A percentile compares a stretch with the other conserved stretches of the same genome.
Conservation (phyloP, 495 filamentous ascomycete species). For the Hypoxylon trugodes region DNA sequence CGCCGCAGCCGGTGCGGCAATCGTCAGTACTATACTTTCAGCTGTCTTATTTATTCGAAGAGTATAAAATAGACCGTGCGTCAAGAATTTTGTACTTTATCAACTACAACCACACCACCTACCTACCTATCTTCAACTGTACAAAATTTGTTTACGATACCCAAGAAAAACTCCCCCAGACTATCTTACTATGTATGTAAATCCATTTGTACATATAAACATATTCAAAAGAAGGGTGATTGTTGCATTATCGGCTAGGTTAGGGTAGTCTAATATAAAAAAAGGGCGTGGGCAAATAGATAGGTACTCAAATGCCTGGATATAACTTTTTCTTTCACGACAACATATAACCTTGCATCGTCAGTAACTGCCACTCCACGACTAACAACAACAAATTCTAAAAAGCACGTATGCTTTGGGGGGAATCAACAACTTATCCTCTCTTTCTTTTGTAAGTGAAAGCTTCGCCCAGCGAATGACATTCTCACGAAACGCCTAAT, state of each 20-base stretch:
- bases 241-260: conserved; percentile 34
- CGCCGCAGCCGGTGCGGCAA: conserved; percentile 73
- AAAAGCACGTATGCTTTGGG: conserved; percentile 21
- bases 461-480: conserved; percentile 38
- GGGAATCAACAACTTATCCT: neutral
- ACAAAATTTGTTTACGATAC: conserved; percentile 19
- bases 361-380: conserved; percentile 24
- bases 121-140: conserved; percentile 15
- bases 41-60: conserved; percentile 59
- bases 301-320: no score
- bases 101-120: neutral
- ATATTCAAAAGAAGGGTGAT: conserved; percentile 22
- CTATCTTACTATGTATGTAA: conserved; percentile 1
- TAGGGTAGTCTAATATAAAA: conserved; percentile 32
- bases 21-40: conserved; percentile 65
- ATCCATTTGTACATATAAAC: neutral
- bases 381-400: conserved; percentile 32
- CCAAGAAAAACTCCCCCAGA: conserved; percentile 6
- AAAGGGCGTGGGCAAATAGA: no score
- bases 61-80: conserved; percentile 3
- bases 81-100: conserved; percentile 7
- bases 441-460: conserved; percentile 21
- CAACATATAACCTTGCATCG: no score
- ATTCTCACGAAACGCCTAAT: conserved; percentile 23
- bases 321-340: no score